A percentile compares a stretch with the other conserved stretches of the same genome.
These are phyloP conservation scores for Triticum timopheevii DNA, from an alignment of 176 grass and related monocot genomes.

Conservation along the genomic window DNA sequence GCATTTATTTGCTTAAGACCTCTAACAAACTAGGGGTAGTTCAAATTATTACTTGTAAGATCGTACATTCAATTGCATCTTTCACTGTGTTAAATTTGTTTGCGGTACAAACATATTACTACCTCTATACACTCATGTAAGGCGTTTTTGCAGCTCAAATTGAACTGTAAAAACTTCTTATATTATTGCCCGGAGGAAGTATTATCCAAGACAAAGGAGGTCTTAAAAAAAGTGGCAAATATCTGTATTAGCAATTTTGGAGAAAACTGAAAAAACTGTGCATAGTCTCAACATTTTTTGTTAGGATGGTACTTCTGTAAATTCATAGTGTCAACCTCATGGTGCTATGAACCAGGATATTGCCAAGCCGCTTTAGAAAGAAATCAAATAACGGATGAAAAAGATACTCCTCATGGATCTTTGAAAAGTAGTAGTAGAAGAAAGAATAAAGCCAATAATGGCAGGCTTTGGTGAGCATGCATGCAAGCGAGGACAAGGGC, in stretches of 20 bases:
- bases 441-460: conserved; percentile 5
- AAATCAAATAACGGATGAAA: not conserved
- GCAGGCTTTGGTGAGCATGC: conserved; percentile 10
- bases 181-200: no score
- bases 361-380: not conserved
- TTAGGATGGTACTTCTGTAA: no score
- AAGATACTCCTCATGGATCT: not conserved
- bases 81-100: not conserved
- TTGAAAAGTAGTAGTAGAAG: not conserved
- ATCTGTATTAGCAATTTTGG: not conserved
- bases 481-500: conserved; percentile 34
- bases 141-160: no score
- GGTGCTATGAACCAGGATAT: not conserved
- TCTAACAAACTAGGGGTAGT: not conserved
- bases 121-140: no score
- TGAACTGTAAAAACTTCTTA: no score
- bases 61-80: not conserved
- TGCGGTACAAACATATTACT: not conserved
- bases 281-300: not conserved
- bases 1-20: not conserved
- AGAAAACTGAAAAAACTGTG: not conserved
- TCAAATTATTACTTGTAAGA: not conserved
- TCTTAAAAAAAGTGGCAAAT: not conserved
- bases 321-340: not conserved
- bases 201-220: not conserved